Evolutionary conservation across 2,329 filamentous ascomycete genomes (phyloP).

Genomic region (Acrodontium crateriforme): DNA sequence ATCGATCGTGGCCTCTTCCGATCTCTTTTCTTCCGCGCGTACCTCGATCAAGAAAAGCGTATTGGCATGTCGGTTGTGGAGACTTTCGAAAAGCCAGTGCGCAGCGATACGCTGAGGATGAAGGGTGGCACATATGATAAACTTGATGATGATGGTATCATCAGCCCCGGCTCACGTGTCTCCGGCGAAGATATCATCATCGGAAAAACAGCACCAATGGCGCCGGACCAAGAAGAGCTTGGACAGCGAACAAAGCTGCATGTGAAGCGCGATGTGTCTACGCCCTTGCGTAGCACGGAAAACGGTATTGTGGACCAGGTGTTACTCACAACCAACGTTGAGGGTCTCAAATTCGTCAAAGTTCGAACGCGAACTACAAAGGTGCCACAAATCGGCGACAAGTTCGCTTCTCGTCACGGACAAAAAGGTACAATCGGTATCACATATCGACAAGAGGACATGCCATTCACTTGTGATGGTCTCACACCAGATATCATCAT

Average conservation of each 20-base stretch:
- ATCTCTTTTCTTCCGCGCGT: constrained; percentile 94
- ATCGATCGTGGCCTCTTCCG: constrained; percentile 96
- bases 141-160: constrained; percentile 89
- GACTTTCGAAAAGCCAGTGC: constrained; percentile 86
- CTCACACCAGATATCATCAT: constrained; percentile 93
- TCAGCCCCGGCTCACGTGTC: constrained; percentile 84
- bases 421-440: constrained; percentile 99
- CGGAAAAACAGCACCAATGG: constrained; percentile 91
- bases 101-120: constrained; percentile 74
- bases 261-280: constrained; percentile 89
- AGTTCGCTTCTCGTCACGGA: constrained; percentile 97
- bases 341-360: constrained; percentile 92
- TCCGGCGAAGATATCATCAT: constrained; percentile 98
- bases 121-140: constrained; percentile 65
- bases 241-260: constrained; percentile 83
- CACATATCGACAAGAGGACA: constrained; percentile 93
- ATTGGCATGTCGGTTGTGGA: constrained; percentile 89
- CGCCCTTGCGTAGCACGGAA: constrained; percentile 85
- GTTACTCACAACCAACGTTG: constrained; percentile 83
- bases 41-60: constrained; percentile 93
- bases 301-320: constrained; percentile 94
- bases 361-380: constrained; percentile 95
- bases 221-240: constrained; percentile 82
- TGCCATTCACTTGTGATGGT: constrained; percentile 91
- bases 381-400: constrained; percentile 96